Evolutionary conservation across 495 filamentous ascomycete species (phyloP).

Genomic region (Hypoxylon lenormandii): DNA sequence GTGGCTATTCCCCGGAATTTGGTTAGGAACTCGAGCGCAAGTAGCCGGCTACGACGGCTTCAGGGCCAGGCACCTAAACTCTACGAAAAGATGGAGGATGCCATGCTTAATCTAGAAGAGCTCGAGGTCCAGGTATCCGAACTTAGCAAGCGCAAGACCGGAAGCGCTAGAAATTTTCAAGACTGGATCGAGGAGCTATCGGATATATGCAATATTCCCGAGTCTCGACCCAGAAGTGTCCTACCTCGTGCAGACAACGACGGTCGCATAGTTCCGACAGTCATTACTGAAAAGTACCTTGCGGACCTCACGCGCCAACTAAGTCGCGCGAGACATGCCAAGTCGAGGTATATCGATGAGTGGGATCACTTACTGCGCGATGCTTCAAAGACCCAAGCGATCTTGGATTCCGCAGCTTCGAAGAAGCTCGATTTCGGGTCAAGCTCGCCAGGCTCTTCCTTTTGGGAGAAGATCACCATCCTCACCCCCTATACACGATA

Average conservation of each 20-base stretch:
- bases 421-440: constrained; percentile 80
- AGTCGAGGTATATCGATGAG: constrained; percentile 81
- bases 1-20: constrained; percentile 88
- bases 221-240: constrained; percentile 67
- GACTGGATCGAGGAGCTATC: constrained; percentile 94
- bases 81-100: constrained; percentile 89
- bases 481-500: constrained; percentile 90
- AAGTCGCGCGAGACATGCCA: constrained; percentile 81
- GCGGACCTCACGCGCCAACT: constrained; percentile 87
- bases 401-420: constrained; percentile 84
- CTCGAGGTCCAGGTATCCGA: constrained; percentile 82
- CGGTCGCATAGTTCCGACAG: constrained; percentile 70
- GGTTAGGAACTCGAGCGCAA: constrained; percentile 78
- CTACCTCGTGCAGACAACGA: constrained; percentile 52
- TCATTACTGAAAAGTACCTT: constrained; percentile 92
- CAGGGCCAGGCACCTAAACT: constrained; percentile 82
- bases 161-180: constrained; percentile 80
- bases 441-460: constrained; percentile 66
- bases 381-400: constrained; percentile 78
- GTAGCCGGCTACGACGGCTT: constrained; percentile 75
- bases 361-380: constrained; percentile 83
- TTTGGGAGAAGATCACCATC: constrained; percentile 66
- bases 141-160: constrained; percentile 82
- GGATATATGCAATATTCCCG: constrained; percentile 76
- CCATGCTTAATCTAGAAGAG: constrained; percentile 81